Evolutionary conservation across 495 filamentous ascomycete genomes (phyloP).

Genomic region (Aspergillus sclerotiicarbonarius): DNA sequence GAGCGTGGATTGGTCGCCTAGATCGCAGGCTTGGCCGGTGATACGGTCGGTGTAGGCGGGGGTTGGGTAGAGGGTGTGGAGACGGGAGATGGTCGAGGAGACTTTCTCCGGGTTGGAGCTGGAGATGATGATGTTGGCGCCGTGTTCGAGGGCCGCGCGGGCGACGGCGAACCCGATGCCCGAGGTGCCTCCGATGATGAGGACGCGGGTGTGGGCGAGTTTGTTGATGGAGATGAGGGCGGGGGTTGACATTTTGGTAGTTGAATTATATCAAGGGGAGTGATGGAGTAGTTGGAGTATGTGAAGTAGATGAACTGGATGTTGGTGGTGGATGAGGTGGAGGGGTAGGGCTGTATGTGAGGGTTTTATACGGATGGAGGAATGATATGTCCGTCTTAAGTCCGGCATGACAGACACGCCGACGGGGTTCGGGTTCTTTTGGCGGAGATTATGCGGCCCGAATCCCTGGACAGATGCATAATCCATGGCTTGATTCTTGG

Average conservation of each 20-base stretch:
- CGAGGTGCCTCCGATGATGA: constrained; percentile 54
- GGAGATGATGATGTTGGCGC: constrained; percentile 52
- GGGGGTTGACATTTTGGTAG: neutral
- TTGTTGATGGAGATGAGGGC: constrained; percentile 18
- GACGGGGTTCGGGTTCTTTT: too few species aligned
- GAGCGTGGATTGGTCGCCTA: constrained; percentile 38
- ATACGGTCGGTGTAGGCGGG: constrained; percentile 30
- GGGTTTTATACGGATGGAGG: too few species aligned
- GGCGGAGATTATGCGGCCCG: too few species aligned
- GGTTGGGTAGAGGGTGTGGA: constrained; percentile 34
- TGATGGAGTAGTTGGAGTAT: neutral
- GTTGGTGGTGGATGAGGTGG: neutral
- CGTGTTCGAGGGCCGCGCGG: constrained; percentile 46
- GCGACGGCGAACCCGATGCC: constrained; percentile 59
- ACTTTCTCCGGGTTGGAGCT: constrained; percentile 49
- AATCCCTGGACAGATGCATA: too few species aligned
- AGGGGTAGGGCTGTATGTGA: too few species aligned
- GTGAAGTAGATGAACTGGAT: neutral
- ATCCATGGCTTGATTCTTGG: too few species aligned
- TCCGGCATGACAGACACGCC: too few species aligned
- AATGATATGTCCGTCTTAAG: too few species aligned
- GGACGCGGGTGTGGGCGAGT: constrained; percentile 35
- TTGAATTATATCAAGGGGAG: too few species aligned
- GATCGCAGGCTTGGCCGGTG: constrained; percentile 49
- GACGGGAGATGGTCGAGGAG: constrained; percentile 32